A percentile compares a stretch with the other conserved stretches of the same genome.
phyloP scores from a whole-genome alignment of 2,329 filamentous ascomycete species.

The Septoria linicola region DNA sequence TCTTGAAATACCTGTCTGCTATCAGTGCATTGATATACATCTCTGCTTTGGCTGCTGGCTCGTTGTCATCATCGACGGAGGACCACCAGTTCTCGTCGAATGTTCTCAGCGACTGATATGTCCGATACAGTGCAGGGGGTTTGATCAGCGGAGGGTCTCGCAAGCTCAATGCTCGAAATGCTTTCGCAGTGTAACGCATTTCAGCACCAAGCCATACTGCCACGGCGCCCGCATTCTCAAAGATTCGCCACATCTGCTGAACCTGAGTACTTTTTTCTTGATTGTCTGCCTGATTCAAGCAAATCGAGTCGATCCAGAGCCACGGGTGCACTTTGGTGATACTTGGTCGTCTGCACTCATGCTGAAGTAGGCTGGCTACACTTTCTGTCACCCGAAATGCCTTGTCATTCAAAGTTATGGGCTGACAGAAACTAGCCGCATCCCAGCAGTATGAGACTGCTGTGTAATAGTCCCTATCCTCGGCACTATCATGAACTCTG shows the following conservation, averaged over 20 bases:
- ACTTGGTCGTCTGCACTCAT: neutral
- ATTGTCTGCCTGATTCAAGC: constrained; percentile 3
- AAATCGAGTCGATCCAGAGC: constrained; percentile 4
- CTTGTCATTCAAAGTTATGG: neutral
- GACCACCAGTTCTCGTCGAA: neutral
- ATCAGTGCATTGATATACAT: neutral
- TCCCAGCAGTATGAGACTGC: neutral
- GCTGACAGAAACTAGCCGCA: neutral
- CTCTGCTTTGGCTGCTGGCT: neutral
- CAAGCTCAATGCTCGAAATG: neutral
- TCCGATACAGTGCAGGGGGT: neutral
- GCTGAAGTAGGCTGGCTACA: neutral
- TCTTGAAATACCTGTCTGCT: neutral
- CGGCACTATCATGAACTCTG: neutral
- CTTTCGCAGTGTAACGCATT: neutral
- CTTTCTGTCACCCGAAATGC: neutral
- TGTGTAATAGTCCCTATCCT: neutral
- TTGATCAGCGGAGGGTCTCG: neutral
- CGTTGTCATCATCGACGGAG: neutral
- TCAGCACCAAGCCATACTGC: neutral
- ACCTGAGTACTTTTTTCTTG: neutral
- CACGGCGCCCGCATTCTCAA: neutral
- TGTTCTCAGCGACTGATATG: neutral
- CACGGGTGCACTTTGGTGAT: neutral
- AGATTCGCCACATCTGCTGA: constrained; percentile 1